phyloP scores from a whole-genome alignment of 495 filamentous ascomycete genomes.

The Penicillium psychrofluorescens region DNA sequence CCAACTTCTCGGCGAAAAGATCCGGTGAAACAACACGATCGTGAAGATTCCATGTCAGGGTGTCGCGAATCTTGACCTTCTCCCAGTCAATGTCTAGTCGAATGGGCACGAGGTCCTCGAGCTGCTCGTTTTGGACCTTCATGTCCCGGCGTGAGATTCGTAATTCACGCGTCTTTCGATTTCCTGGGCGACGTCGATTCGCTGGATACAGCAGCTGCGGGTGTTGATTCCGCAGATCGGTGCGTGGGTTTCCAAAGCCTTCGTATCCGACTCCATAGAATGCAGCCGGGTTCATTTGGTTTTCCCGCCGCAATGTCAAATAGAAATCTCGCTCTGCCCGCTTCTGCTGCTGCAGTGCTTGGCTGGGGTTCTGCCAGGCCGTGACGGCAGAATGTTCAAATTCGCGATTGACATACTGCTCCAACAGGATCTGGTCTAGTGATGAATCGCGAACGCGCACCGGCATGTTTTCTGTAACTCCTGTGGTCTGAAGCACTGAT shows the following conservation, averaged over 20 bases:
- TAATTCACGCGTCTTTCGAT: conserved; percentile 61
- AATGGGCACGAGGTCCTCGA: conserved; percentile 86
- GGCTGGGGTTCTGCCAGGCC: conserved; percentile 35
- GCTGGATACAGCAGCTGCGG: conserved; percentile 68
- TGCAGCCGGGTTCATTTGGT: conserved; percentile 48
- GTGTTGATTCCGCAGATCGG: conserved; percentile 50
- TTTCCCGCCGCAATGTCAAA: conserved; percentile 39
- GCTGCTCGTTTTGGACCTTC: conserved; percentile 75
- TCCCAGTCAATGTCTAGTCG: conserved; percentile 92
- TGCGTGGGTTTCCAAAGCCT: conserved; percentile 82
- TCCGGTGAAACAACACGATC: conserved; percentile 74
- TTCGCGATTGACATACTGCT: conserved; percentile 75
- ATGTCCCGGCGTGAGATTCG: conserved; percentile 69
- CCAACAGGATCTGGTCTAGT: conserved; percentile 53
- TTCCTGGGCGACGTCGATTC: conserved; percentile 64
- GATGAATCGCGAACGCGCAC: conserved; percentile 32
- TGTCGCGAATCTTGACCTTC: conserved; percentile 91
- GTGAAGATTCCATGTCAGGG: conserved; percentile 97
- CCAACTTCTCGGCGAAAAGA: conserved; percentile 76
- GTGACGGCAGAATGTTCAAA: conserved; percentile 53
- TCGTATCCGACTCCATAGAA: conserved; percentile 77
- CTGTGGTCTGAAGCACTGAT: conserved; percentile 32
- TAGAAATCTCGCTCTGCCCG: conserved; percentile 48
- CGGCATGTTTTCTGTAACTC: conserved; percentile 17
- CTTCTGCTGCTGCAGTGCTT: conserved; percentile 44